Base-by-base conservation (phyloP, 1,139 yeast species). In the Sugiyamaella sp. region DNA sequence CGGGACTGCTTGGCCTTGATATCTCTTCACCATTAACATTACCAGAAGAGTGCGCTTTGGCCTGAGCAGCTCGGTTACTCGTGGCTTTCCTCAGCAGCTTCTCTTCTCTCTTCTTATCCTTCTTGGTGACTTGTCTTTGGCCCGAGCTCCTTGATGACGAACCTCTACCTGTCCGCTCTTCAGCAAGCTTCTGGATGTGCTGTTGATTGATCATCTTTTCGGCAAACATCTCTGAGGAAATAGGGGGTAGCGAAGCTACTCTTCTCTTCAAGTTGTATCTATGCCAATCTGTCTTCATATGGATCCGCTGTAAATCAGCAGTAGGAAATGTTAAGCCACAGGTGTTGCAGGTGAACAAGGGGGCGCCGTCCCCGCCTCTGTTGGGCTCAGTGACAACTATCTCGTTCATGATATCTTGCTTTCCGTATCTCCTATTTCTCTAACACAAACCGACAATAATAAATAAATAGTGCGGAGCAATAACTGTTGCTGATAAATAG, bases 251-350 rank as follows among this genome's bases (percentile, higher is more conserved):
- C 46, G 82, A 81, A 2, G 97, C 97, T 38, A 93, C 96, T 65
- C 96, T 79, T 71, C 99, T 80, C 71, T 93, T 93, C 67, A 93
- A 78, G 67, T 93, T 91, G 70, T 89, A 93, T 60, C 96, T 79
- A 66, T 90, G 97, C 97, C 97, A 91, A 58, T 91, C 97, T 0
- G 96, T 85, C 68, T 89, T 89, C 98, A 93, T 93, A 66, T 93
- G 99, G 54, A 79, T 77, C 63, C 98, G 78, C 73, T 93, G 99
- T 59, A 82, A 78, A 54, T 85, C 90, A 4, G 96, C 85, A 16
- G 85, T 77, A 16, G 85, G 81, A 66, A 93, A 93, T 56, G 82
- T 82, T 57, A 91, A 78, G 8, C 83, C 85, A 67, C 99, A 93
- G 33, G 97, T 86, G 66, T 89, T 87, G 71, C 99, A 93, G 3